Percentiles rank a stretch among this genome's conserved stretches.
These are phyloP conservation scores for Mycena filopes DNA, from an alignment of 768 basidiomycete species.

Conservation along the genomic window DNA sequence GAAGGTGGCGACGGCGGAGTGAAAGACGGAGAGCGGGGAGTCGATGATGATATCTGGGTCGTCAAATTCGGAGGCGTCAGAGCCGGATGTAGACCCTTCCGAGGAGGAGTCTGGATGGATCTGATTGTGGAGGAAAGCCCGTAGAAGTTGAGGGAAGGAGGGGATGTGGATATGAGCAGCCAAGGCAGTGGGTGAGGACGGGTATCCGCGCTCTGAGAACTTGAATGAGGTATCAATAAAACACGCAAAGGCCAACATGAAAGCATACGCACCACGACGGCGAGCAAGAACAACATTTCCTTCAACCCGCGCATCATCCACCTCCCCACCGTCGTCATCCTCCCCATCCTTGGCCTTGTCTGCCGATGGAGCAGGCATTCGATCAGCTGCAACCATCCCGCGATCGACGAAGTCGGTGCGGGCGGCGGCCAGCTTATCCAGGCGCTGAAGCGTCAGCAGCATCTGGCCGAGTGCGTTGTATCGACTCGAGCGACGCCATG, in stretches of 20 bases:
- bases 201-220: background rate
- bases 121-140: constrained; percentile 2
- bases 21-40: constrained; percentile 22
- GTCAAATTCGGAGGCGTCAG: background rate
- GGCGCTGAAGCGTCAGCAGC: constrained; percentile 33
- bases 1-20: constrained; percentile 33
- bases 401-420: constrained; percentile 31
- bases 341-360: background rate
- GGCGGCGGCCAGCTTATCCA: constrained; percentile 34
- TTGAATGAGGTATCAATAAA: background rate
- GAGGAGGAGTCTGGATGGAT: background rate
- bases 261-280: background rate
- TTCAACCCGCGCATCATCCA: constrained; percentile 11
- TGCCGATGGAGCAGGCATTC: background rate
- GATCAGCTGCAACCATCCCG: constrained; percentile 29
- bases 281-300: constrained; percentile 25
- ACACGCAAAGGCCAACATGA: background rate
- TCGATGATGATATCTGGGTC: background rate
- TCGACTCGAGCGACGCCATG: constrained; percentile 35
- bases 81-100: background rate
- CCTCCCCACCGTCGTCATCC: constrained; percentile 6
- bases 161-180: background rate
- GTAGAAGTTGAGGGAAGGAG: background rate
- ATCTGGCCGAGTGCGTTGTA: constrained; percentile 36
- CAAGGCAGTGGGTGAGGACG: background rate